Percentiles rank a stretch among this genome's conserved stretches.
These are phyloP conservation scores for Ophiostoma fasciatum DNA, from an alignment of 2,329 filamentous ascomycete species.

Conservation along the genomic window DNA sequence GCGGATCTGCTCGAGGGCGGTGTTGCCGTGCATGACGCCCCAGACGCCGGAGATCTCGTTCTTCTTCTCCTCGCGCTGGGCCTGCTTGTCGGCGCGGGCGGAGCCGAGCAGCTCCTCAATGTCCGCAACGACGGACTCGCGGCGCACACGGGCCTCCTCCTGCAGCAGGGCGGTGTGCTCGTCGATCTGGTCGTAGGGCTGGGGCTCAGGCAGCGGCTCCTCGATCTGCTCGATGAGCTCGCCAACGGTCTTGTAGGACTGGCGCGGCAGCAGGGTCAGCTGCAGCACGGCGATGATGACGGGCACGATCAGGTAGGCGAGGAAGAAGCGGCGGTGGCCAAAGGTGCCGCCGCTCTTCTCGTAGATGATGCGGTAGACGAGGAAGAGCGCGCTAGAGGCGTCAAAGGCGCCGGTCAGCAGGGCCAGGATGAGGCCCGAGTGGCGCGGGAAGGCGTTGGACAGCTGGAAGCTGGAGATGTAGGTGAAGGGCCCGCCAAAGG, in stretches of 20 bases:
- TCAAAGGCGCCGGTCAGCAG: constrained; percentile 73
- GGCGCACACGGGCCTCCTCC: constrained; percentile 42
- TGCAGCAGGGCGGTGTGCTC: constrained; percentile 40
- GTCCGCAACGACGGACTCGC: constrained; percentile 50
- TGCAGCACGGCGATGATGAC: constrained; percentile 50
- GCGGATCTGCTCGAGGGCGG: constrained; percentile 56
- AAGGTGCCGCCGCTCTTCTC: constrained; percentile 36
- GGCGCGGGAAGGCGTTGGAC: constrained; percentile 65
- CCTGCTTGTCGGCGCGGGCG: constrained; percentile 44
- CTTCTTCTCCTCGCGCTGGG: constrained; percentile 51
- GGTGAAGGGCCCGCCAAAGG: constrained; percentile 65
- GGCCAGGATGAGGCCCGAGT: constrained; percentile 66
- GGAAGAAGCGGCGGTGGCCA: constrained; percentile 54
- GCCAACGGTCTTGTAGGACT: constrained; percentile 72
- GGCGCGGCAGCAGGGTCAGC: constrained; percentile 54
- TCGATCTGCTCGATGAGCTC: constrained; percentile 67
- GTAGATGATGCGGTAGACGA: constrained; percentile 58
- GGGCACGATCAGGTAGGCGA: constrained; percentile 57
- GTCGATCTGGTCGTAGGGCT: constrained; percentile 36
- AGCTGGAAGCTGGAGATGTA: constrained; percentile 77
- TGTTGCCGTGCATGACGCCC: constrained; percentile 66
- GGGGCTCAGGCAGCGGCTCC: constrained; percentile 23
- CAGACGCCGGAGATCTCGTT: constrained; percentile 64
- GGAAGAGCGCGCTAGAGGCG: constrained; percentile 63
- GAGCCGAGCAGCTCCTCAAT: constrained; percentile 61